phyloP scores from a whole-genome alignment of 2,329 filamentous ascomycete genomes.

The Talaromyces sp. region DNA sequence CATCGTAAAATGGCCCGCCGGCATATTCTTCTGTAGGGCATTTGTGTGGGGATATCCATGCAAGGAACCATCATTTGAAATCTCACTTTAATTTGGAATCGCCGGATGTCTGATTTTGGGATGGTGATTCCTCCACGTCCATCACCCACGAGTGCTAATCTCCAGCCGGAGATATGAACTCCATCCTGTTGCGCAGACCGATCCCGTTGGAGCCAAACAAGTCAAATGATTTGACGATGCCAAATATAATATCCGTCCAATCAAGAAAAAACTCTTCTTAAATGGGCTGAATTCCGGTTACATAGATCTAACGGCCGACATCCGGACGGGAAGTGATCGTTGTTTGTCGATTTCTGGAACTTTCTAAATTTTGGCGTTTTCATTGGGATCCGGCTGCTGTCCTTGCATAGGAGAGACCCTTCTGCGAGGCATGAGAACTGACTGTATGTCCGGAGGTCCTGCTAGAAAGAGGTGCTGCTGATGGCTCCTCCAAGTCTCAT shows the following conservation, averaged over 20 bases:
- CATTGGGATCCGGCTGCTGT: neutral
- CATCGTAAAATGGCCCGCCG: neutral
- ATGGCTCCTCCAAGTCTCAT: slow-evolving; percentile 6
- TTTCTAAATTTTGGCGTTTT: neutral
- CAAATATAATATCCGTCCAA: neutral
- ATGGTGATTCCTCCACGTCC: neutral
- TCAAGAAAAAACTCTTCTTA: neutral
- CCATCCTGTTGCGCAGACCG: neutral
- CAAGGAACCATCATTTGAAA: slow-evolving; percentile 4
- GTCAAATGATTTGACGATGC: neutral
- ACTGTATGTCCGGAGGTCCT: neutral
- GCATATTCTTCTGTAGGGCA: neutral
- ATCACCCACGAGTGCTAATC: neutral
- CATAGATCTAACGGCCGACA: slow-evolving; percentile 15
- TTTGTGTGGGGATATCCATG: slow-evolving; percentile 1
- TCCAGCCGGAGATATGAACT: neutral
- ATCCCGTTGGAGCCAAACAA: neutral
- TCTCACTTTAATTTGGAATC: neutral
- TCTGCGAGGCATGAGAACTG: neutral
- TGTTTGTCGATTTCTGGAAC: slow-evolving; percentile 7
- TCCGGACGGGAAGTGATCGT: neutral
- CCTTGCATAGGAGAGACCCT: neutral
- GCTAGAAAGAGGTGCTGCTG: neutral
- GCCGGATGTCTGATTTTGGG: neutral
- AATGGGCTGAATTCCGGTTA: neutral